These are phyloP conservation scores for Helminthosporium solani DNA, from an alignment of 2,329 filamentous ascomycete species.

Conservation along the genomic window DNA sequence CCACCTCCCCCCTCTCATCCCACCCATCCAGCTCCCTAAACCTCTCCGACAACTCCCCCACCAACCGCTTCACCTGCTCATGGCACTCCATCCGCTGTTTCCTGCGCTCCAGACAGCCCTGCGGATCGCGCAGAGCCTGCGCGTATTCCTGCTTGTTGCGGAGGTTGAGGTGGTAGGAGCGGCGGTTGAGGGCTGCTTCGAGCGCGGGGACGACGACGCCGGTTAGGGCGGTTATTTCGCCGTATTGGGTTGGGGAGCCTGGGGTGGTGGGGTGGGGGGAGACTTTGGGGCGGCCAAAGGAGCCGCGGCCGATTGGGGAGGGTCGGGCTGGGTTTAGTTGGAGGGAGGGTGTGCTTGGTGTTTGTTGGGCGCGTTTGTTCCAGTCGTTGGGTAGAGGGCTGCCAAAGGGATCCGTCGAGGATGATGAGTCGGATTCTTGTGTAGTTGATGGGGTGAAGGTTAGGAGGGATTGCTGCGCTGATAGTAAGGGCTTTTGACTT, in stretches of 20 bases:
- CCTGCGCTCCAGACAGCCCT: constrained; percentile 42
- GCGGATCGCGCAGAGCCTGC: constrained; percentile 61
- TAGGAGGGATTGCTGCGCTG: constrained; percentile 25
- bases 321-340: constrained; percentile 18
- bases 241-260: constrained; percentile 55
- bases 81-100: constrained; percentile 63
- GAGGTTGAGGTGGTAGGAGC: constrained; percentile 60
- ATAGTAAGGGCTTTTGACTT: constrained; percentile 27
- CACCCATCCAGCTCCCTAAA: constrained; percentile 89
- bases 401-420: constrained; percentile 33
- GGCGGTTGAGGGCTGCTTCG: constrained; percentile 83
- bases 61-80: constrained; percentile 76
- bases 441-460: constrained; percentile 16
- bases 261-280: constrained; percentile 40
- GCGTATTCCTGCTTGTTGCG: constrained; percentile 39
- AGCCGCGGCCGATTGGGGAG: constrained; percentile 27
- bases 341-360: constrained; percentile 4
- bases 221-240: constrained; percentile 80
- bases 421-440: constrained; percentile 23
- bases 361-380: constrained; percentile 10
- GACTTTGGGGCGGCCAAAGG: constrained; percentile 31
- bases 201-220: constrained; percentile 92
- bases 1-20: constrained; percentile 82
- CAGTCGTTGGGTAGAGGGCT: constrained; percentile 21
- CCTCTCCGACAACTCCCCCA: constrained; percentile 77